Percentiles rank a stretch among this genome's conserved stretches.
Conservation (phyloP, 2,329 filamentous ascomycete species). For the Arthrobotrys megalospora region DNA sequence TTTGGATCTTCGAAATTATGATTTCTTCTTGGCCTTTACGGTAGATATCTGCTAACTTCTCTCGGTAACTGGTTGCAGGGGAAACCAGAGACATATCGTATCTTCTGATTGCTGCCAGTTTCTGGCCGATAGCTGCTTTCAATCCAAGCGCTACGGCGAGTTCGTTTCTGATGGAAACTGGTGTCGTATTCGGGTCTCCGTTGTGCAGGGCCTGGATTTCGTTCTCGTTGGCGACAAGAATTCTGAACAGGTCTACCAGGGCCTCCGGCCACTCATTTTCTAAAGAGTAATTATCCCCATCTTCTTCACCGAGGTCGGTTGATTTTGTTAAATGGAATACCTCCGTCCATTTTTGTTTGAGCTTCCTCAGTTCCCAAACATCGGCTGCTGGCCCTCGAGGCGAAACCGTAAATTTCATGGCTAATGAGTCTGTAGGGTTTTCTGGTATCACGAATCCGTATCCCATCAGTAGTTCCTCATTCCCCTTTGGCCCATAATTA, state of each 20-base stretch:
- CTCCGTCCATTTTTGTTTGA: slow-evolving; percentile 38
- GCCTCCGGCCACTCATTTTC: slow-evolving; percentile 50
- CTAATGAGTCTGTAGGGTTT: slow-evolving; percentile 69
- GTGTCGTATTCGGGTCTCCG: slow-evolving; percentile 15
- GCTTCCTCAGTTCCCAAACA: slow-evolving; percentile 33
- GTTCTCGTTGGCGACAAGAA: slow-evolving; percentile 45
- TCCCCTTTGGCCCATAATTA: slow-evolving; percentile 72
- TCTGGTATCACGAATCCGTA: slow-evolving; percentile 71
- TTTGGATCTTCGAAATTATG: slow-evolving; percentile 45
- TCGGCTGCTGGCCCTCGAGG: slow-evolving; percentile 42
- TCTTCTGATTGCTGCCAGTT: slow-evolving; percentile 30
- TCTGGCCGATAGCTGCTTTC: slow-evolving; percentile 47
- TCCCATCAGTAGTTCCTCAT: slow-evolving; percentile 72
- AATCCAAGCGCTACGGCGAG: slow-evolving; percentile 47
- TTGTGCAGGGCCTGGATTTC: slow-evolving; percentile 34
- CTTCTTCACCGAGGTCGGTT: background rate
- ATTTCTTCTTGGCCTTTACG: slow-evolving; percentile 50
- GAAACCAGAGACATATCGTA: slow-evolving; percentile 12
- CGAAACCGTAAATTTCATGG: slow-evolving; percentile 61
- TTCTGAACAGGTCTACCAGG: slow-evolving; percentile 48
- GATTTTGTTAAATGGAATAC: slow-evolving; percentile 46
- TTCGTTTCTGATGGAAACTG: slow-evolving; percentile 52
- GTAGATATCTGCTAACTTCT: slow-evolving; percentile 37
- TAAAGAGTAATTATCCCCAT: background rate
- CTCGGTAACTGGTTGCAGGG: slow-evolving; percentile 13